A percentile compares a stretch with the other conserved stretches of the same genome.
These are phyloP conservation scores for Venturia aucupariae DNA, from an alignment of 2,329 filamentous ascomycete species.

Conservation along the genomic window DNA sequence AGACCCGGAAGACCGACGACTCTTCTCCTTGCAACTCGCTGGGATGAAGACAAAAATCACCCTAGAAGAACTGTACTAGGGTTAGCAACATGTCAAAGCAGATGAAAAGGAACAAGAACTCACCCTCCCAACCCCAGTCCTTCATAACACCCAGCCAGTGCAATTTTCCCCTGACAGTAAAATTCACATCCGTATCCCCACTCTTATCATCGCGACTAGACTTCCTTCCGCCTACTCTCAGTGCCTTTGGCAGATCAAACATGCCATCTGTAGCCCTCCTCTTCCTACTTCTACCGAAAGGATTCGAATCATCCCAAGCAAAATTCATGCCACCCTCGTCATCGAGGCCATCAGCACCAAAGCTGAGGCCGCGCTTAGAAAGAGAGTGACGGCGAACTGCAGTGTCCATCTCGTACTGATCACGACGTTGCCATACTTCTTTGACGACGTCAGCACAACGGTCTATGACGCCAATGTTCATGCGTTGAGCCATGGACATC, in stretches of 20 bases:
- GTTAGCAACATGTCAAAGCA: neutral
- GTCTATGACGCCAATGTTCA: conserved; percentile 60
- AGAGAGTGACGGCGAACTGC: conserved; percentile 15
- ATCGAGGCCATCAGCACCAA: neutral
- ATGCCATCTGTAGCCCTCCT: conserved; percentile 16
- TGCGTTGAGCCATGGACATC: conserved; percentile 49
- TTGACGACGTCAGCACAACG: conserved; percentile 54
- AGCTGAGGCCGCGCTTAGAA: conserved; percentile 16
- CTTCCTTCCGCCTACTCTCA: conserved; percentile 12
- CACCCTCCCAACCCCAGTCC: conserved; percentile 65
- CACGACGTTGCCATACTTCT: conserved; percentile 58
- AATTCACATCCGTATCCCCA: conserved; percentile 45
- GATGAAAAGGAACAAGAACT: conserved; percentile 22
- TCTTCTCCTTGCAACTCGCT: neutral
- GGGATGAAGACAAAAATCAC: conserved; percentile 17
- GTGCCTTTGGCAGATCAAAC: conserved; percentile 18
- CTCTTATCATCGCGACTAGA: conserved; percentile 17
- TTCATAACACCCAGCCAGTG: conserved; percentile 66
- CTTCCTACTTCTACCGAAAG: conserved; percentile 10
- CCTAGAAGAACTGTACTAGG: conserved; percentile 31
- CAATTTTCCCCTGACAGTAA: conserved; percentile 55
- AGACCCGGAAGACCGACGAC: neutral
- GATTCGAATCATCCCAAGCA: conserved; percentile 8
- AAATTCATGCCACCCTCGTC: conserved; percentile 1
- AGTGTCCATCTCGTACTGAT: conserved; percentile 35